These are phyloP conservation scores for Torrubiella hemipterigena DNA, from an alignment of 2,329 filamentous ascomycete species.

Conservation along the genomic window DNA sequence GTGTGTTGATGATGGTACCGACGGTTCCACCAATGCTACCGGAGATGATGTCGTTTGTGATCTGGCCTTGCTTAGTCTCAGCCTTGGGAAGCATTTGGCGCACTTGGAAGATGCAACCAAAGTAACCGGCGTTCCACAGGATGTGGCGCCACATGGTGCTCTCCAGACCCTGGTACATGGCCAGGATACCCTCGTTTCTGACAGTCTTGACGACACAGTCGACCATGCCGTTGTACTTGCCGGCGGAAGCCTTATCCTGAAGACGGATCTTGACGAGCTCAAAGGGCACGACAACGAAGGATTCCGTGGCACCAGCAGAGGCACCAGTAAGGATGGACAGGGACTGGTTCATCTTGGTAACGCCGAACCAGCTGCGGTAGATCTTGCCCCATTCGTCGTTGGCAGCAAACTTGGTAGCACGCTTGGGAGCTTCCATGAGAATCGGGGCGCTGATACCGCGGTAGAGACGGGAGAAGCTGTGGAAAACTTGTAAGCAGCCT, in stretches of 20 bases:
- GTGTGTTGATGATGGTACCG: constrained; percentile 88
- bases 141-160: constrained; percentile 92
- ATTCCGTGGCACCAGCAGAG: constrained; percentile 86
- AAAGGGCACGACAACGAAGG: constrained; percentile 95
- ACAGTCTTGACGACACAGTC: constrained; percentile 76
- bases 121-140: constrained; percentile 88
- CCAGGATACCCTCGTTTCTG: constrained; percentile 68
- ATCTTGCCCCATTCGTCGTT: constrained; percentile 97
- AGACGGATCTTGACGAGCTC: constrained; percentile 97
- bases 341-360: constrained; percentile 78
- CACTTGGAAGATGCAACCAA: constrained; percentile 97
- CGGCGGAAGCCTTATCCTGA: constrained; percentile 86
- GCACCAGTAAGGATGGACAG: constrained; percentile 90
- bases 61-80: constrained; percentile 69
- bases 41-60: constrained; percentile 77
- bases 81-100: constrained; percentile 70
- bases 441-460: constrained; percentile 93
- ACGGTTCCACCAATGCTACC: constrained; percentile 77
- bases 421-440: constrained; percentile 89
- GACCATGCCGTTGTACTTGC: constrained; percentile 73
- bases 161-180: constrained; percentile 94
- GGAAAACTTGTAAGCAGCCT: constrained; percentile 4
- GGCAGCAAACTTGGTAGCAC: constrained; percentile 96
- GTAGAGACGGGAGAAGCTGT: constrained; percentile 78
- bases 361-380: constrained; percentile 78